A percentile compares a stretch with the other conserved stretches of the same genome.
Evolutionary conservation across 1,284 basidiomycete species (phyloP).

Genomic region (Paramarasmius palmivorus): DNA sequence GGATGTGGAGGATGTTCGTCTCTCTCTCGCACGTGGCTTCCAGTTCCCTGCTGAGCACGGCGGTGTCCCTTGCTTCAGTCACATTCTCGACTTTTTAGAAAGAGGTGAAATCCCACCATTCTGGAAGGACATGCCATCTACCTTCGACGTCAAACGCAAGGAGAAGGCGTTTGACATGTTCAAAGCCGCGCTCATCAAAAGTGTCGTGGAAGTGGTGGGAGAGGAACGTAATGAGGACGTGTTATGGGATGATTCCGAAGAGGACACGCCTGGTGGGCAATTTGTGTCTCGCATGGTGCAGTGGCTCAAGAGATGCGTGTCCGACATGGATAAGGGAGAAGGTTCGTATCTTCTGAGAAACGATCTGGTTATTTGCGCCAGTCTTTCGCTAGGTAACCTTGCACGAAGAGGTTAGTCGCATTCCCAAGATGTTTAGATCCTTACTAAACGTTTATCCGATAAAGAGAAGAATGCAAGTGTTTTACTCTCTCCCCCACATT

Average conservation of each 20-base stretch:
- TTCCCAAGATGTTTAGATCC: background rate
- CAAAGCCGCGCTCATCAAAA: conserved; percentile 83
- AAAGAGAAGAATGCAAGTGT: conserved; percentile 67
- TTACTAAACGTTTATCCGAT: conserved; percentile 6
- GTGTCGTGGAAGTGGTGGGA: conserved; percentile 82
- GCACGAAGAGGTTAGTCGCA: conserved; percentile 65
- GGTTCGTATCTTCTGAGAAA: conserved; percentile 46
- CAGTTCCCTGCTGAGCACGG: conserved; percentile 57
- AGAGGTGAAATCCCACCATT: conserved; percentile 61
- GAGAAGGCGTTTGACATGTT: conserved; percentile 77
- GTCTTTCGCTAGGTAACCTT: conserved; percentile 81
- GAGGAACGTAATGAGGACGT: conserved; percentile 79
- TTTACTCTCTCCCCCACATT: conserved; percentile 57
- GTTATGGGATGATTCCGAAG: conserved; percentile 68
- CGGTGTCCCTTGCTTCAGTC: conserved; percentile 58
- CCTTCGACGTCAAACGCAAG: conserved; percentile 50
- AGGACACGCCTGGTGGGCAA: conserved; percentile 58
- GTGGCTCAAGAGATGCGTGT: conserved; percentile 69
- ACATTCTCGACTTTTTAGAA: conserved; percentile 74
- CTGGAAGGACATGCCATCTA: conserved; percentile 50
- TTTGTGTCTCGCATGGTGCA: conserved; percentile 74
- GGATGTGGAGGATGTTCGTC: conserved; percentile 72
- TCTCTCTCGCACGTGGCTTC: conserved; percentile 68
- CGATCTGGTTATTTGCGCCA: conserved; percentile 82
- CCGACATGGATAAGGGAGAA: conserved; percentile 29